Evolutionary conservation across 2,329 filamentous ascomycete genomes (phyloP), one percentile per base, ranked within the genome.

Genomic region (Fusarium proliferatum): DNA sequence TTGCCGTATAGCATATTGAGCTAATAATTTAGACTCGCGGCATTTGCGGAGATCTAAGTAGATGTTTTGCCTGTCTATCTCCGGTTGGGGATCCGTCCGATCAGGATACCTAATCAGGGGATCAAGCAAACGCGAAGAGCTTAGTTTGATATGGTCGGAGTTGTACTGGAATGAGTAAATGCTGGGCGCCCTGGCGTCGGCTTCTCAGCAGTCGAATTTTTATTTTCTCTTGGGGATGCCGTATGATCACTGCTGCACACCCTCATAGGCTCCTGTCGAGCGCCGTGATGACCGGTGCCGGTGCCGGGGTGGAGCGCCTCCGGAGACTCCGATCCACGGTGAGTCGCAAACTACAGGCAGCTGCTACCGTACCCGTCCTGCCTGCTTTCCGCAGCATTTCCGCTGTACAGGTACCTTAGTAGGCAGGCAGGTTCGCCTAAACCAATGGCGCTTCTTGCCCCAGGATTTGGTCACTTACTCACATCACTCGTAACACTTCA

Each of bases 391-490:
- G 64, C 64, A 55, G 30, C 21, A 55, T 49, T 68, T 68, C 65
- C 65, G 56, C 64, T 28, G 38, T 30, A 23, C n/a, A 59, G 28
- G 48, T 34, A 30, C 30, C 30, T 30, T 30, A 30, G 30, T 12
- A 30, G 30, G 30, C 30, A 23, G 33, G 49, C 49, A n/a, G 30
- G 61, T 64, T 74, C 58, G 69, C 65, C 63, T 69, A 63, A 59
- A 64, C 60, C 62, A 64, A 64, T 60, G 26, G 46, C 41, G 59
- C 59, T 46, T 39, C 39, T 51, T 57, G 41, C 70, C 68, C 68
- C 72, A 52, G 68, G 65, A 69, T 72, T 48, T 64, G 33, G 43
- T 33, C 65, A 67, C 45, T 39, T 61, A 53, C 30, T 61, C 52
- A 69, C 58, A 72, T 75, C 64, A 63, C 71, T 30, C 28, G 28